A percentile compares a stretch with the other conserved stretches of the same genome.
Evolutionary conservation across 1,139 yeast species (phyloP).

Genomic region (Lodderomyces beijingensis): DNA sequence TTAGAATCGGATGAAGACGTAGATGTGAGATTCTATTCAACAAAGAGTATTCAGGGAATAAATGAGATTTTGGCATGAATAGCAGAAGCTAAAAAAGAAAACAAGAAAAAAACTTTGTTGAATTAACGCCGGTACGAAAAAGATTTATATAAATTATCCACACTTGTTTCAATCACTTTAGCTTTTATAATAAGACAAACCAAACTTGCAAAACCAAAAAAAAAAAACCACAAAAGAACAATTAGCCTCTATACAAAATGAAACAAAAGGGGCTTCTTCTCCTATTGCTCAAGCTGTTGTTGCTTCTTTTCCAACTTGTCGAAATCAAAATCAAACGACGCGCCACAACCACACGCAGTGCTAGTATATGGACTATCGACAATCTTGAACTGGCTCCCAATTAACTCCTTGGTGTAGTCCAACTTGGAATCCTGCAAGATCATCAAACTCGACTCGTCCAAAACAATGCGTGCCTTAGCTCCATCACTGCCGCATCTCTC

Average conservation of each 20-base stretch:
- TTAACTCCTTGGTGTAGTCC: constrained; percentile 87
- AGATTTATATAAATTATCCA: too few relatives aligned
- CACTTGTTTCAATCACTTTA: not conserved
- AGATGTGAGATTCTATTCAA: constrained; percentile 87
- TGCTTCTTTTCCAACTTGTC: constrained; percentile 37
- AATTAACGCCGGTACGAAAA: too few relatives aligned
- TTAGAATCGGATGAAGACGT: constrained; percentile 72
- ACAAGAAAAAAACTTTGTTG: too few relatives aligned
- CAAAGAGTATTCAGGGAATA: constrained; percentile 48
- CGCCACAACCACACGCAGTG: constrained; percentile 95
- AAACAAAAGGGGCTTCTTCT: too few relatives aligned
- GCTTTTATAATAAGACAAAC: not conserved
- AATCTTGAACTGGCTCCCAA: constrained; percentile 91
- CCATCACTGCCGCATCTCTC: constrained; percentile 56
- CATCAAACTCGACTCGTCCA: constrained; percentile 78
- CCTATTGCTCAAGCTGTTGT: too few relatives aligned
- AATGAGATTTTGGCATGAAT: constrained; percentile 17
- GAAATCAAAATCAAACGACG: constrained; percentile 86
- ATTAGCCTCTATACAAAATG: too few relatives aligned
- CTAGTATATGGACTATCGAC: constrained; percentile 87
- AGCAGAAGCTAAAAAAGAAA: too few relatives aligned
- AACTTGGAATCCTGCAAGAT: constrained; percentile 82
- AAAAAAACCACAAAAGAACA: not conserved
- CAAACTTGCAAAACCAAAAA: not conserved
- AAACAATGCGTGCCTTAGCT: constrained; percentile 36